Evolutionary conservation across 2,329 filamentous ascomycete species (phyloP).

Genomic region (Penicillium hesseltinei): DNA sequence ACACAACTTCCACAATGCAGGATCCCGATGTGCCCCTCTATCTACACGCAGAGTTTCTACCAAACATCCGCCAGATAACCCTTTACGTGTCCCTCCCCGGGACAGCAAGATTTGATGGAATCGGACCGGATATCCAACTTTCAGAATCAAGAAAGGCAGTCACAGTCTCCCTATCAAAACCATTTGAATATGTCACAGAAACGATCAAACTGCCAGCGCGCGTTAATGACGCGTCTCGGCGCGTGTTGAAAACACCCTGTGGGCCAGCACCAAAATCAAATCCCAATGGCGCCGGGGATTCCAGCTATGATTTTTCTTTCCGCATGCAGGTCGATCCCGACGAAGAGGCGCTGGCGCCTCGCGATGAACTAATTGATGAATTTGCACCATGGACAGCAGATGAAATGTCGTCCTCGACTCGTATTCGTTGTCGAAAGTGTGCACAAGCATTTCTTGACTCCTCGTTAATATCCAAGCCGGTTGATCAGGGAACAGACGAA

Average conservation of each 20-base stretch:
- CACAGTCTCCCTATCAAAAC: conserved; percentile 36
- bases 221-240: conserved; percentile 30
- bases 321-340: conserved; percentile 52
- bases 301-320: conserved; percentile 49
- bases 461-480: neutral
- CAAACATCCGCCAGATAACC: conserved; percentile 60
- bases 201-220: conserved; percentile 51
- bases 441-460: neutral
- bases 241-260: conserved; percentile 17
- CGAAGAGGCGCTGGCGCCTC: conserved; percentile 13
- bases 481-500: neutral
- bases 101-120: conserved; percentile 5
- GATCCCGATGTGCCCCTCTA: conserved; percentile 26
- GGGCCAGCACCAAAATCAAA: neutral
- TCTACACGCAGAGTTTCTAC: conserved; percentile 60
- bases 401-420: conserved; percentile 34
- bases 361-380: conserved; percentile 30
- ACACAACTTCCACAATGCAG: conserved; percentile 3
- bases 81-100: conserved; percentile 53
- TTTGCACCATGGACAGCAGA: conserved; percentile 41
- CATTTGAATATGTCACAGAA: conserved; percentile 25
- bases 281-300: neutral
- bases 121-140: conserved; percentile 28
- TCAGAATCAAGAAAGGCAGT: conserved; percentile 38
- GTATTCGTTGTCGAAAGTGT: conserved; percentile 42